Evolutionary conservation across 2,329 filamentous ascomycete genomes (phyloP).

Genomic region (Orbilia brochopaga): DNA sequence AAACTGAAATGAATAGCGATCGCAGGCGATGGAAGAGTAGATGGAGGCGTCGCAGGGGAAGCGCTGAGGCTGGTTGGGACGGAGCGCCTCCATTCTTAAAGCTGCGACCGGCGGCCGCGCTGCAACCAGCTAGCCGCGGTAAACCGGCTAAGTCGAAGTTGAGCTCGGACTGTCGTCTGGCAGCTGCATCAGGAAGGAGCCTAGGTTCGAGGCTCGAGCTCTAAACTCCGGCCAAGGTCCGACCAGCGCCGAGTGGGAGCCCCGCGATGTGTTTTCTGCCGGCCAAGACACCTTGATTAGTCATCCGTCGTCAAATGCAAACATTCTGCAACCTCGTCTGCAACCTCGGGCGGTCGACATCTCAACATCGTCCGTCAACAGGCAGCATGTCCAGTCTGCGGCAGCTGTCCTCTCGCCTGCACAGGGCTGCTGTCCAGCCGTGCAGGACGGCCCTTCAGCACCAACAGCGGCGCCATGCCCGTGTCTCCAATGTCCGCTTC

Average conservation of each 20-base stretch:
- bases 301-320: too few relatives aligned
- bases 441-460: slow-evolving; percentile 15
- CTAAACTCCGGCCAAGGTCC: background rate
- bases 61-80: background rate
- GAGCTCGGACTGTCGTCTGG: background rate
- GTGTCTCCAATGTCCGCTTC: slow-evolving; percentile 90
- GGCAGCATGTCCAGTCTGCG: slow-evolving; percentile 24
- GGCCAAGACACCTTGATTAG: background rate
- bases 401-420: slow-evolving; percentile 28
- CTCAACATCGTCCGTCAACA: background rate
- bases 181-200: background rate
- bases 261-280: slow-evolving; percentile 9
- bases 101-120: too few relatives aligned
- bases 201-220: background rate
- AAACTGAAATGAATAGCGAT: background rate
- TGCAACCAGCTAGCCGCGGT: slow-evolving; percentile 29
- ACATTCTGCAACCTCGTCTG: background rate
- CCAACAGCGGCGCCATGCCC: slow-evolving; percentile 81
- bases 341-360: background rate
- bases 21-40: background rate
- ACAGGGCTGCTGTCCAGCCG: slow-evolving; percentile 29
- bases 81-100: background rate
- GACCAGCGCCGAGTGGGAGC: background rate
- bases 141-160: slow-evolving; percentile 37
- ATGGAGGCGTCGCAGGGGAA: background rate